Base-by-base conservation (phyloP, 495 filamentous ascomycete species). In the Polyplosphaeria fusca region DNA sequence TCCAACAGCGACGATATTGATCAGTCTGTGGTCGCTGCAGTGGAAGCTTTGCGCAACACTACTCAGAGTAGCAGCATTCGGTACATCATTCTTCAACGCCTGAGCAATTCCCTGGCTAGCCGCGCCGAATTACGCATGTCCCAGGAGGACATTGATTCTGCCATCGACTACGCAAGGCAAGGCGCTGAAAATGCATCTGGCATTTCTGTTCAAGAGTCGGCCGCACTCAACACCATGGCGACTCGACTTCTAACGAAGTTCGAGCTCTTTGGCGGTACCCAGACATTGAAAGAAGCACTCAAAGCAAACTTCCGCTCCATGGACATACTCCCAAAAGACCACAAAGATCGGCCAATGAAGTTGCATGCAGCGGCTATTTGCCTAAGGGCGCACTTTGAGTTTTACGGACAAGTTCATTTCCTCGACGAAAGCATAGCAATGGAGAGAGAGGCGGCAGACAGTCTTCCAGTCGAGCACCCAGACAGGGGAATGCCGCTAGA, bases 111-210 rank as follows among this genome's bases (percentile, higher is more conserved):
- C 7, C 23, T 49, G 23, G 27, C 25, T 3, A 37, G 11, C 20
- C 46, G 46, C 4, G 46, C 46, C 5, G 46, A 49, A 22, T 4
- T 22, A 16, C 23, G 14, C 3, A 30, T 35, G 28, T 49, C 46
- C 4, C 4, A 32, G 4, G 46, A 49, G 5, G 46, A 49, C 46
- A 49, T 49, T 27, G 27, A 49, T 37, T 4, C 13, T 4, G 46
- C 46, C 4, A 49, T 49, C 18, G 11, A n/a, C n/a, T 49, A 49
- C 27, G 46, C 46, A 20, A 30, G 46, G 20, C n/a, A 49, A 27
- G 18, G 4, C 19, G 27, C 19, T 32, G 27, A 30, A n/a, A 4
- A 12, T 18, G 27, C 46, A 4, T 5, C 4, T 4, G 46, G 18
- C 24, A 11, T 49, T 18, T 27, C 46, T 30, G 46, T 22, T 14